Evolutionary conservation across 1,284 basidiomycete genomes (phyloP).

Genomic region (Leccinum fallax): DNA sequence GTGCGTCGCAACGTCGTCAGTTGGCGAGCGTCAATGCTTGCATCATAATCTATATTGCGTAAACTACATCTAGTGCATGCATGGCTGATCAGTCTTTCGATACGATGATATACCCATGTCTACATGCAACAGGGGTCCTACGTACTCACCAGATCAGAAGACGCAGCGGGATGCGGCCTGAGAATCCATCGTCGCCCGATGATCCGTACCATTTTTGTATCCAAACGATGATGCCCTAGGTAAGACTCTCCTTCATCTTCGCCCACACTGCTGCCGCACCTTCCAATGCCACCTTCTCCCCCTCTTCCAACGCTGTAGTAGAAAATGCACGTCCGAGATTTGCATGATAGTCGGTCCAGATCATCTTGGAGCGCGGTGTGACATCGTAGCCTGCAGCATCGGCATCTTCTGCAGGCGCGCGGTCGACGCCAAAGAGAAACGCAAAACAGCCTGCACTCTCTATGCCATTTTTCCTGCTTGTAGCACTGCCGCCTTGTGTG

Average conservation of each 20-base stretch:
- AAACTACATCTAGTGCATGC: not conserved
- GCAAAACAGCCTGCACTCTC: slow-evolving; percentile 56
- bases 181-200: not conserved
- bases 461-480: not conserved
- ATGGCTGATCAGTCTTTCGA: not conserved
- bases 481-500: slow-evolving; percentile 30
- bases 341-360: slow-evolving; percentile 48
- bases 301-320: slow-evolving; percentile 44
- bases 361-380: slow-evolving; percentile 28
- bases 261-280: slow-evolving; percentile 51
- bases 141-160: not conserved
- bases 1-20: not conserved
- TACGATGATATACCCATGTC: not conserved
- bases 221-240: slow-evolving; percentile 10
- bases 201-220: not conserved
- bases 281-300: slow-evolving; percentile 47
- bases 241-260: slow-evolving; percentile 48
- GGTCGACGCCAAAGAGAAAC: slow-evolving; percentile 56
- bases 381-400: not conserved
- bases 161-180: not conserved
- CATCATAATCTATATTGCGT: not conserved
- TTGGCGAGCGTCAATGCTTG: not conserved
- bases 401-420: not conserved
- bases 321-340: slow-evolving; percentile 35
- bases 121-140: not conserved